phyloP scores from a whole-genome alignment of 1,284 basidiomycete genomes.

The Pseudozyma hubeiensis region DNA sequence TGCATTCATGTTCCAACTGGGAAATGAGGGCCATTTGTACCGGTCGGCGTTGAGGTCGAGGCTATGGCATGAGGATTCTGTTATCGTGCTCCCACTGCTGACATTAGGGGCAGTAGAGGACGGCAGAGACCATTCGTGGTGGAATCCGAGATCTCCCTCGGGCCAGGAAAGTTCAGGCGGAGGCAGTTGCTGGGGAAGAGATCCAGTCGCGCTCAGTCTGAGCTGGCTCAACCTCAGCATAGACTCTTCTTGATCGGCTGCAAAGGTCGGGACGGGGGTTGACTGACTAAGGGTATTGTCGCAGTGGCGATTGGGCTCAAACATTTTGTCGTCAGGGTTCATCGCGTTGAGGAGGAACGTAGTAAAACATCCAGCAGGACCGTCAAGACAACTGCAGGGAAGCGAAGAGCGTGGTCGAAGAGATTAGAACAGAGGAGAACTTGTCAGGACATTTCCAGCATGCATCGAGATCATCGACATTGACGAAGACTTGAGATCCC shows the following conservation, averaged over 20 bases:
- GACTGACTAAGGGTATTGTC: too few species aligned
- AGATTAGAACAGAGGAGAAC: too few species aligned
- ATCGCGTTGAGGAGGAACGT: too few species aligned
- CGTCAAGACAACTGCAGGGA: too few species aligned
- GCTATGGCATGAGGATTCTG: not conserved
- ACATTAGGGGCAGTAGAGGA: constrained; percentile 6
- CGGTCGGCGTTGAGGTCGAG: not conserved
- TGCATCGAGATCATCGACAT: too few species aligned
- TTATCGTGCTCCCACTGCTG: not conserved
- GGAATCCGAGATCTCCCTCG: not conserved
- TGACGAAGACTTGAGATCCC: too few species aligned
- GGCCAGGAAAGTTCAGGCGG: not conserved
- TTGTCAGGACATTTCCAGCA: too few species aligned
- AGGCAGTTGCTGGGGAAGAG: not conserved
- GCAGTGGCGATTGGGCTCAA: too few species aligned
- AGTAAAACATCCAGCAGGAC: too few species aligned
- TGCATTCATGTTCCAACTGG: constrained; percentile 4
- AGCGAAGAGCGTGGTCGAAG: too few species aligned
- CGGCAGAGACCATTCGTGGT: not conserved
- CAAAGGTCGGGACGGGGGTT: too few species aligned
- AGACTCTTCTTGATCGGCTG: not conserved
- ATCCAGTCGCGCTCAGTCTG: not conserved
- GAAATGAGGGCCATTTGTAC: not conserved
- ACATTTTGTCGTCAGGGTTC: too few species aligned
- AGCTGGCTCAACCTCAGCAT: constrained; percentile 2